Conservation (phyloP, 164 flowering plant genomes). For the Magnolia kwangsiensis region DNA sequence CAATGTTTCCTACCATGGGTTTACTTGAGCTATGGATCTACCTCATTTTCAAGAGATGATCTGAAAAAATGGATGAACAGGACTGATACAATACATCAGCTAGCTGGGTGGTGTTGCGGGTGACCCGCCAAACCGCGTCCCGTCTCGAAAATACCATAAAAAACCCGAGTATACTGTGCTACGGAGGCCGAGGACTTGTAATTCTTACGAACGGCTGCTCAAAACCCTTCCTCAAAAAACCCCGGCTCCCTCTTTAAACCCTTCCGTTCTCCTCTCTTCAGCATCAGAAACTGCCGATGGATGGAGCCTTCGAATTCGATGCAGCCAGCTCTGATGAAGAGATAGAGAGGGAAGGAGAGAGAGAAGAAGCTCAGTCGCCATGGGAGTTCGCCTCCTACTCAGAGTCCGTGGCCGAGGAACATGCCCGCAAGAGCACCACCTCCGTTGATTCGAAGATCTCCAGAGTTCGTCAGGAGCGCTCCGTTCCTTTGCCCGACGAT, state of each 20-base stretch:
- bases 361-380: conserved; percentile 52
- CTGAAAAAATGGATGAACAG: no score
- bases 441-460: conserved; percentile 75
- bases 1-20: no score
- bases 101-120: no score
- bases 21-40: no score
- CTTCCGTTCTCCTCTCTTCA: neutral
- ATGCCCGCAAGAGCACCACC: conserved; percentile 81
- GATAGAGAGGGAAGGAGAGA: conserved; percentile 27
- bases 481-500: conserved; percentile 19
- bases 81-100: no score
- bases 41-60: no score
- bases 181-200: no score
- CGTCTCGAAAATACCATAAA: no score
- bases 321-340: conserved; percentile 63
- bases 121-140: no score
- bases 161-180: no score
- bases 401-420: conserved; percentile 83
- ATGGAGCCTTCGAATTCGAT: conserved; percentile 48
- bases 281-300: conserved; percentile 22
- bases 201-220: no score
- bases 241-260: no score
- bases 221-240: neutral
- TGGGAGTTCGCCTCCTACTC: conserved; percentile 84
- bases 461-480: conserved; percentile 40